Conservation (phyloP, 1,284 basidiomycete genomes). For the Pseudozyma hubeiensis region DNA sequence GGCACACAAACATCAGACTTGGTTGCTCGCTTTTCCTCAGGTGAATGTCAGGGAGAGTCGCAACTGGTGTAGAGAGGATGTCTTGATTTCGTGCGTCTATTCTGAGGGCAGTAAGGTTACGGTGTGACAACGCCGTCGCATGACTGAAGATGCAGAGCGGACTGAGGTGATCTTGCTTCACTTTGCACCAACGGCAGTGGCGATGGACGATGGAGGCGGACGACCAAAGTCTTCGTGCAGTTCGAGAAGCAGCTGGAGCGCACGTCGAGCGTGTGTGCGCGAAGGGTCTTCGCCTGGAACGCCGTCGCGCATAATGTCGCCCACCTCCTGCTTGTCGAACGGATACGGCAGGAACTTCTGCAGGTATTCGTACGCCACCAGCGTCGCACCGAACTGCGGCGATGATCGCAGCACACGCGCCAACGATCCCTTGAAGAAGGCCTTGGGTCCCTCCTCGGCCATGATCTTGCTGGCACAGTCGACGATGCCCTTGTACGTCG, state of each 20-base stretch:
- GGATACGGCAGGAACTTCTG: constrained; percentile 54
- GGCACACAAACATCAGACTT: too few species aligned
- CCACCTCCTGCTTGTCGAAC: constrained; percentile 46
- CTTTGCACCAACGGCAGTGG: constrained; percentile 19
- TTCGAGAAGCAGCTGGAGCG: constrained; percentile 52
- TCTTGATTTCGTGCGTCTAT: constrained; percentile 12
- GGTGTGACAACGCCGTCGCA: too few species aligned
- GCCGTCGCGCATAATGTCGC: constrained; percentile 43
- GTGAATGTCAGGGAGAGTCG: too few species aligned
- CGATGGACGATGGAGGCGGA: constrained; percentile 28
- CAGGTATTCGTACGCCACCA: constrained; percentile 86
- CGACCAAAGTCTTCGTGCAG: constrained; percentile 62
- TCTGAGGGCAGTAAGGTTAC: not conserved
- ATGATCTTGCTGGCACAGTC: constrained; percentile 91
- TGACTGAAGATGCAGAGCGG: not conserved
- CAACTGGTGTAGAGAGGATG: too few species aligned
- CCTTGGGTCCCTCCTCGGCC: constrained; percentile 83
- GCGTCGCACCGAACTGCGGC: constrained; percentile 84
- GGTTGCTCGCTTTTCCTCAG: too few species aligned
- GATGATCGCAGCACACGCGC: constrained; percentile 86
- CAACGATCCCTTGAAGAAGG: constrained; percentile 94
- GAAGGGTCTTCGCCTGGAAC: constrained; percentile 49
- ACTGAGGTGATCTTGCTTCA: not conserved
- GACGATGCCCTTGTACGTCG: constrained; percentile 87
- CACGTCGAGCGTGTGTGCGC: constrained; percentile 50